phyloP scores from a whole-genome alignment of 805 yeast genomes.

The Candida corydali region DNA sequence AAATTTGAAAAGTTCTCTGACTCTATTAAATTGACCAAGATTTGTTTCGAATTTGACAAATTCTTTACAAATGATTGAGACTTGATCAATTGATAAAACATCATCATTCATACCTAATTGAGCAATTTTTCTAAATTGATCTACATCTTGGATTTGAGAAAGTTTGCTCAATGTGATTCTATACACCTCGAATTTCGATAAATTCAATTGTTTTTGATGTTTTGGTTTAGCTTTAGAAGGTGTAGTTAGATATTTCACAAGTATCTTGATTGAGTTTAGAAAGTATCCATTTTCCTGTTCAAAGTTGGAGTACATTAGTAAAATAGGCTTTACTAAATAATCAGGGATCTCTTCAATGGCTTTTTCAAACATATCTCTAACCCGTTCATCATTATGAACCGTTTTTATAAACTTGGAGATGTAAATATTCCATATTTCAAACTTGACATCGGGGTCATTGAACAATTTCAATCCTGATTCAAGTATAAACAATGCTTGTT shows the following conservation, averaged over 20 bases:
- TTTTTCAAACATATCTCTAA: constrained; percentile 73
- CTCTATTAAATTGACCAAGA: constrained; percentile 53
- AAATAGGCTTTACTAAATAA: constrained; percentile 44
- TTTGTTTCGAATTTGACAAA: constrained; percentile 57
- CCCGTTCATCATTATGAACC: constrained; percentile 16
- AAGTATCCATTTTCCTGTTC: constrained; percentile 56
- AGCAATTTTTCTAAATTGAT: constrained; percentile 32
- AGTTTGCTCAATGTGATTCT: constrained; percentile 9
- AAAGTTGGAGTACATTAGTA: constrained; percentile 53
- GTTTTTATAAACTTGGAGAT: constrained; percentile 39
- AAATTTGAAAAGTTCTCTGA: constrained; percentile 55
- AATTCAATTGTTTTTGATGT: constrained; percentile 9
- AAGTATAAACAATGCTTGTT: constrained; percentile 54
- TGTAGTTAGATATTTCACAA: constrained; percentile 15
- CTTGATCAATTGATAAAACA: constrained; percentile 38
- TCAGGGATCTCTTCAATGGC: constrained; percentile 30
- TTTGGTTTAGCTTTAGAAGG: background rate
- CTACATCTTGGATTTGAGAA: constrained; percentile 13
- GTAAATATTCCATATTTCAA: constrained; percentile 71
- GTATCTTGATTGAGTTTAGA: constrained; percentile 36
- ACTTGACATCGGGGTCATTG: constrained; percentile 45
- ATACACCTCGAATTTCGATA: constrained; percentile 19
- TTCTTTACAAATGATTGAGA: constrained; percentile 42
- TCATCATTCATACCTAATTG: constrained; percentile 39
- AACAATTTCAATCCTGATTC: constrained; percentile 71